These are phyloP conservation scores for Fagopyrum esculentum DNA, from an alignment of 148 eudicot species.

Conservation along the genomic window DNA sequence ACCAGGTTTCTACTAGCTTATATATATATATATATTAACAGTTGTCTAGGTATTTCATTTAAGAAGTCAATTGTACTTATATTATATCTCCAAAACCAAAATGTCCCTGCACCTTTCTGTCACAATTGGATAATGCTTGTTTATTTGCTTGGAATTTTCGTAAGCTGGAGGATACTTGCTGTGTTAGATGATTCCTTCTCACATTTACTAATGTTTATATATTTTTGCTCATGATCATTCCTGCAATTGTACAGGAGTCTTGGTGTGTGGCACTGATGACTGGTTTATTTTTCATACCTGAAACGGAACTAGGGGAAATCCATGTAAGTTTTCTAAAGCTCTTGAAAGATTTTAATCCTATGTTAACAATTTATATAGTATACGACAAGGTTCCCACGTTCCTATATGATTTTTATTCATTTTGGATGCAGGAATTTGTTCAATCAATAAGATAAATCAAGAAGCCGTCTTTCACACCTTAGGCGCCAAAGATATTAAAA, in stretches of 20 bases:
- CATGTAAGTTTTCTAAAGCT: constrained; percentile 27
- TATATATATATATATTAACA: neutral
- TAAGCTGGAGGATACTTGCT: constrained; percentile 76
- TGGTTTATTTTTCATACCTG: constrained; percentile 87
- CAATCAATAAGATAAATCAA: constrained; percentile 44
- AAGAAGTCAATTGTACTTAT: too few relatives aligned
- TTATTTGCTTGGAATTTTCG: constrained; percentile 70
- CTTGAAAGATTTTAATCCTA: neutral
- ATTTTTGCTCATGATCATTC: neutral
- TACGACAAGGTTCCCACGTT: too few relatives aligned
- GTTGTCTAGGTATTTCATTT: too few relatives aligned
- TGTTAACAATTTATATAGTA: too few relatives aligned
- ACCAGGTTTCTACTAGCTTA: constrained; percentile 49
- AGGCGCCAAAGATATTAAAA: too few relatives aligned
- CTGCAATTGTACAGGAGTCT: constrained; percentile 40
- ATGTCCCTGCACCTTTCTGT: constrained; percentile 52
- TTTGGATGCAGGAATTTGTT: constrained; percentile 53
- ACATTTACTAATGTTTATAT: neutral
- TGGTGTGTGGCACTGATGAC: constrained; percentile 65
- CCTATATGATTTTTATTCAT: neutral
- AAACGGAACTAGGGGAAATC: constrained; percentile 45
- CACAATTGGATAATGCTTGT: constrained; percentile 77
- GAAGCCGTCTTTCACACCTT: constrained; percentile 54
- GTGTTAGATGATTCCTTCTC: constrained; percentile 44
- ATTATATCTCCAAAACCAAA: neutral